Evolutionary conservation across 2,329 filamentous ascomycete species (phyloP).

Genomic region (Apiospora hydei): DNA sequence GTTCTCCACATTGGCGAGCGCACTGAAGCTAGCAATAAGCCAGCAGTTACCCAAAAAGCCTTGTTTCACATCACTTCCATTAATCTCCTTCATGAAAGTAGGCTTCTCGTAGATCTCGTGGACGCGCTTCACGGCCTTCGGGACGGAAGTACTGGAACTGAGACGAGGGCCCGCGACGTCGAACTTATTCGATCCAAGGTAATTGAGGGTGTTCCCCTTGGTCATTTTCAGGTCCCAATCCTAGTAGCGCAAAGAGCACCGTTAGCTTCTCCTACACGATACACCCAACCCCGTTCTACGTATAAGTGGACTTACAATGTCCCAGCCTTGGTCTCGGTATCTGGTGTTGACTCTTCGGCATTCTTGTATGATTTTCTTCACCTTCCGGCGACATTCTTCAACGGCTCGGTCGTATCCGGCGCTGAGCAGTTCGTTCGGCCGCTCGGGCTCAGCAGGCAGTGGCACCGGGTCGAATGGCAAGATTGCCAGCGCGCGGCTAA

Average conservation of each 20-base stretch:
- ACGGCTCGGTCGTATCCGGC: constrained; percentile 69
- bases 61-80: constrained; percentile 79
- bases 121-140: constrained; percentile 77
- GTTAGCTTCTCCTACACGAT: neutral
- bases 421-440: constrained; percentile 65
- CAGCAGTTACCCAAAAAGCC: constrained; percentile 83
- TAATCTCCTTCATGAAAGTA: constrained; percentile 70
- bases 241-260: constrained; percentile 42
- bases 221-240: constrained; percentile 75
- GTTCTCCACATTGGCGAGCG: constrained; percentile 75
- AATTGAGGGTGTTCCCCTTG: constrained; percentile 62
- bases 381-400: constrained; percentile 69
- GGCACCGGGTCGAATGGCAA: constrained; percentile 69
- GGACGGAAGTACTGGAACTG: constrained; percentile 59
- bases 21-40: constrained; percentile 81
- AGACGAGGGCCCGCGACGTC: constrained; percentile 54
- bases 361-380: constrained; percentile 65
- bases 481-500: constrained; percentile 70
- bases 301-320: constrained; percentile 55
- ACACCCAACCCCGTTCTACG: neutral
- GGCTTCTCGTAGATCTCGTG: constrained; percentile 80
- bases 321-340: constrained; percentile 73
- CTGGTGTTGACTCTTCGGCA: constrained; percentile 80
- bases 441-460: constrained; percentile 57
- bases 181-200: constrained; percentile 58